These are phyloP conservation scores for Colletotrichum karsti DNA, from an alignment of 2,329 filamentous ascomycete species.

Conservation along the genomic window DNA sequence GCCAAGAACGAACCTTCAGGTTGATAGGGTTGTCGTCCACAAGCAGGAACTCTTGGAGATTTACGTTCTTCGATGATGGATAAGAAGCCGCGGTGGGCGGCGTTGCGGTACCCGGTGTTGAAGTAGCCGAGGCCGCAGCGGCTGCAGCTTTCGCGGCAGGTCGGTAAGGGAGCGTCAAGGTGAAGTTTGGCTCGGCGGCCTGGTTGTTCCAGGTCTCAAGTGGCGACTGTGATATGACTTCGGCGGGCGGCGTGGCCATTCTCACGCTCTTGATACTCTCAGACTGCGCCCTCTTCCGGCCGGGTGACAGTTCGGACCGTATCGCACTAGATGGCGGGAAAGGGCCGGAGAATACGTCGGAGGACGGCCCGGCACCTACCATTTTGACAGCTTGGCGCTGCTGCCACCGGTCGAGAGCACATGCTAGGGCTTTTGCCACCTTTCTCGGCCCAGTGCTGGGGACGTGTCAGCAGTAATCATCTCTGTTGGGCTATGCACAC, in stretches of 20 bases:
- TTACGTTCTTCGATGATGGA: not conserved
- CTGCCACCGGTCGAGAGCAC: conserved; percentile 28
- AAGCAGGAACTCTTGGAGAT: conserved; percentile 34
- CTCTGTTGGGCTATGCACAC: not conserved
- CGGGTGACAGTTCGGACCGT: not conserved
- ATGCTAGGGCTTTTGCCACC: conserved; percentile 29
- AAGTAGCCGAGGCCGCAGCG: not conserved
- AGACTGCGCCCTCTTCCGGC: conserved; percentile 14
- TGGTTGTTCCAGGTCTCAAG: conserved; percentile 1
- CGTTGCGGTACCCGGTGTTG: not conserved
- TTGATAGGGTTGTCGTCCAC: conserved; percentile 47
- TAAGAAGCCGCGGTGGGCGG: not conserved
- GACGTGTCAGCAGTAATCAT: not conserved
- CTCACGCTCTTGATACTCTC: conserved; percentile 12
- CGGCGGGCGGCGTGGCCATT: not conserved
- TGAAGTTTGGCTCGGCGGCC: conserved; percentile 6
- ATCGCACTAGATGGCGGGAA: not conserved
- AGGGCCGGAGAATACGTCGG: not conserved
- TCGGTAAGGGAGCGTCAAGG: conserved; percentile 21
- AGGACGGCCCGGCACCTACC: not conserved
- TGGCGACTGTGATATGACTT: not conserved
- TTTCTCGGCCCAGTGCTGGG: conserved; percentile 29
- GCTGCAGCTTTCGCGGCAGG: not conserved
- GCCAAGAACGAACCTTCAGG: conserved; percentile 32
- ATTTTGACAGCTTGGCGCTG: conserved; percentile 1